Base-by-base conservation (phyloP, 2,329 filamentous ascomycete genomes). In the Cryphonectria parasitica region DNA sequence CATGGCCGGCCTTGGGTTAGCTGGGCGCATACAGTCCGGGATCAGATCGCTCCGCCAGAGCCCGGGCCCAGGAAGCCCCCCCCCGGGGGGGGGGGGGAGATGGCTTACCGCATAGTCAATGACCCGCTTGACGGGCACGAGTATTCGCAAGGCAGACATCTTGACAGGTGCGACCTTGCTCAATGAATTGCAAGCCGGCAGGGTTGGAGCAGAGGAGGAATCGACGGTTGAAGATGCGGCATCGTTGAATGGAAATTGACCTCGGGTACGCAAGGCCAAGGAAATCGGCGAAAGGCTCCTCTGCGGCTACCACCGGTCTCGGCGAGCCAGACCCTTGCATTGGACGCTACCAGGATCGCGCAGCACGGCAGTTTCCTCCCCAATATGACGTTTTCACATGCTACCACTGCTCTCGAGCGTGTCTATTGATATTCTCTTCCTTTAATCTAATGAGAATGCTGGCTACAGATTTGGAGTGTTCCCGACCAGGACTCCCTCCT, bases 101-200 rank as follows among this genome's bases (percentile, higher is more conserved):
- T 89, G 70, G 83, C 89, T 79, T 83, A 94, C 92, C 76, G 92
- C 91, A 88, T 93, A 94, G 87, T 95, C 92, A 84, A 95, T 94
- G 66, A 95, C 92, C 89, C 92, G 85, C 85, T 95, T 95, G 64
- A 95, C 85, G 81, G 92, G 92, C 3, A 95, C 92, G 73, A 95
- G 86, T 81, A 95, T 94, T 80, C 91, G 86, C 76, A 94, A 83
- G 69, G 87, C 85, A 77, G 88, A 89, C 88, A 90, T 90, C 74
- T 75, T 77, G 75, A 75, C 67, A 76, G 75, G 73, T 74, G 76
- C 60, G 34, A 68, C 1, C 39, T 63, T 56, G 64, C 67, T 72
- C 61, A 64, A 45, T 71, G 73, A 74, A 76, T 75, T 75, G 73
- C 71, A 67, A 71, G 69, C 67, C 67, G 71, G 64, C 67, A 61